Evolutionary conservation across 768 basidiomycete genomes (phyloP).

Genomic region (Cystofilobasidium macerans): DNA sequence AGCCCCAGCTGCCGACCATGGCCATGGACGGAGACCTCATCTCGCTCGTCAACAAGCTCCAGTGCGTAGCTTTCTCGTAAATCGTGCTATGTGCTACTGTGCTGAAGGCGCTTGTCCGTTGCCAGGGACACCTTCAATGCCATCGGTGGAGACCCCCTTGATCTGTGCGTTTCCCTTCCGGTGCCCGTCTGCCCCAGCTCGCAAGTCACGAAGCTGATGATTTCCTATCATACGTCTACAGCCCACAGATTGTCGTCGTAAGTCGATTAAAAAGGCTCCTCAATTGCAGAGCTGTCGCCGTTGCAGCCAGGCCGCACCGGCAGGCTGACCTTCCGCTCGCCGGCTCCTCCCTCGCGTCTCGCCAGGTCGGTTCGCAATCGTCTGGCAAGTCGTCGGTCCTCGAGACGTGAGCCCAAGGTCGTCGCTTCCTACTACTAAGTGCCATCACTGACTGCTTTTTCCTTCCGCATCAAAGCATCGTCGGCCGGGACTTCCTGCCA

Average conservation of each 20-base stretch:
- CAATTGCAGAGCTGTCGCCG: no score
- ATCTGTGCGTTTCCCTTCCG: slow-evolving; percentile 32
- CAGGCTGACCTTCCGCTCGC: neutral
- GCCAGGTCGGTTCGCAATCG: slow-evolving; percentile 87
- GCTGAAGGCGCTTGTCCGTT: slow-evolving; percentile 5
- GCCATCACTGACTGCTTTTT: neutral
- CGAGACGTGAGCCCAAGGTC: slow-evolving; percentile 60
- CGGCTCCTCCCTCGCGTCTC: neutral
- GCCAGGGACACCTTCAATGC: slow-evolving; percentile 38
- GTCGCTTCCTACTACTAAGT: neutral
- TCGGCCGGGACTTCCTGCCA: slow-evolving; percentile 56
- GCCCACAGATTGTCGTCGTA: slow-evolving; percentile 42
- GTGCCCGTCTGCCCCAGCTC: neutral
- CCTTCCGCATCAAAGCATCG: slow-evolving; percentile 58
- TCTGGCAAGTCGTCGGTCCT: slow-evolving; percentile 75
- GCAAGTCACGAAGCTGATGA: neutral
- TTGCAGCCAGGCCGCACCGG: no score
- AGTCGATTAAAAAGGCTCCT: no score
- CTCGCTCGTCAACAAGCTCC: slow-evolving; percentile 84
- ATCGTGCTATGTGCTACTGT: slow-evolving; percentile 49
- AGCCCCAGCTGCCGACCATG: slow-evolving; percentile 31
- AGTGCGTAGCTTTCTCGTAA: slow-evolving; percentile 44
- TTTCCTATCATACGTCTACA: neutral
- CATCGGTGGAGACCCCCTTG: slow-evolving; percentile 41
- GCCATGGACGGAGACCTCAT: slow-evolving; percentile 90